A percentile compares a stretch with the other conserved stretches of the same genome.
These are phyloP conservation scores for Flaveria ramosissima DNA, from an alignment of 129 eudicot genomes.

Conservation along the genomic window DNA sequence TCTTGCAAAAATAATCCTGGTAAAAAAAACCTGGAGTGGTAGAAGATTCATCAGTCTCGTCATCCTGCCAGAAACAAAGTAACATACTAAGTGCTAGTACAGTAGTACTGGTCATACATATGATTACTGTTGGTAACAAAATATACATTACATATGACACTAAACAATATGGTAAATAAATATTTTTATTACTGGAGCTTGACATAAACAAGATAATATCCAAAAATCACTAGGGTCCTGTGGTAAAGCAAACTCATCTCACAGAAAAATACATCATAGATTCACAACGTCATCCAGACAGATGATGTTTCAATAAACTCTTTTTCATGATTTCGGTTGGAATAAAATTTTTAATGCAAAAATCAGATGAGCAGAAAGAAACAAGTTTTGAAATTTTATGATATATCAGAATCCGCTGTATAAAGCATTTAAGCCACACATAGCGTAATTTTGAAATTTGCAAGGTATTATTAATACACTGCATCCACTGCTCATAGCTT, in stretches of 20 bases:
- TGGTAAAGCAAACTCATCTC: constrained; percentile 5
- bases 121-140: not conserved
- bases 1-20: not conserved
- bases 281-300: not conserved
- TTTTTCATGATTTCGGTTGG: not conserved
- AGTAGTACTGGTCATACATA: not conserved
- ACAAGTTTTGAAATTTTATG: not conserved
- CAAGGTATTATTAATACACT: not conserved
- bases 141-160: not conserved
- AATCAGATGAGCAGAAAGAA: not conserved
- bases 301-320: not conserved
- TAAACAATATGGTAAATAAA: not conserved
- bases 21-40: constrained; percentile 37
- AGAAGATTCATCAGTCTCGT: constrained; percentile 36
- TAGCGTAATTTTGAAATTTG: not conserved
- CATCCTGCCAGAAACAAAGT: constrained; percentile 31
- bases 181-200: not conserved
- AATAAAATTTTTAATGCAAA: not conserved
- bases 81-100: constrained; percentile 11
- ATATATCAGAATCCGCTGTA: not conserved
- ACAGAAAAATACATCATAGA: not conserved
- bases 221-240: not conserved
- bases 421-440: constrained; percentile 1
- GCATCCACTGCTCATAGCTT: not conserved
- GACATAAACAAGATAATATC: constrained; percentile 12